phyloP scores from a whole-genome alignment of 2,329 filamentous ascomycete genomes.

The Phialophora expanda region DNA sequence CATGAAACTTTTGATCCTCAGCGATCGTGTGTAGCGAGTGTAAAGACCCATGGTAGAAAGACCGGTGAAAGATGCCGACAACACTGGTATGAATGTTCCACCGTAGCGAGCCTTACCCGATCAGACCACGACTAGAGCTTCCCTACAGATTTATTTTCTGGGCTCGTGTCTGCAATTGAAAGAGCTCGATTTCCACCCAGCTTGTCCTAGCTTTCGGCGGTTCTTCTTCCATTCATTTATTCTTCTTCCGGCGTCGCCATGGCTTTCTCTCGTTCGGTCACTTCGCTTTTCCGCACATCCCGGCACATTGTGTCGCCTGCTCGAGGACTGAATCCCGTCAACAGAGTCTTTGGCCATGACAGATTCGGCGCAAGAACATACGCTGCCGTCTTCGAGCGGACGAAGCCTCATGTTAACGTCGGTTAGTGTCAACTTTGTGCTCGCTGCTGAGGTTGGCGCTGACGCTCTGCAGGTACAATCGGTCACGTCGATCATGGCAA shows the following conservation, averaged over 20 bases:
- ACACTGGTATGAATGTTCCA: not conserved
- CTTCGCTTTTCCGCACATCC: conserved; percentile 81
- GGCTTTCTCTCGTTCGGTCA: conserved; percentile 79
- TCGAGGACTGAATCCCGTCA: conserved; percentile 75
- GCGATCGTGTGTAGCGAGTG: not conserved
- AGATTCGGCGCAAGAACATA: conserved; percentile 58
- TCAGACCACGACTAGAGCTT: conserved; percentile 2
- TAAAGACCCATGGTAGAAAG: not conserved
- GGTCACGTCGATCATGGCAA: conserved; percentile 99
- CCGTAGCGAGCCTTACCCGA: conserved; percentile 13
- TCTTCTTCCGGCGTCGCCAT: conserved; percentile 60
- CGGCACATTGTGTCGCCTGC: conserved; percentile 73
- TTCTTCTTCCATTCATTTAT: conserved; percentile 27
- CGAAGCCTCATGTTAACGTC: conserved; percentile 98
- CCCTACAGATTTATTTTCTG: conserved; percentile 22
- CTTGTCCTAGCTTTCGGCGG: conserved; percentile 23
- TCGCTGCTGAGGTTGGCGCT: not conserved
- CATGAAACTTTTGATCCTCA: not conserved
- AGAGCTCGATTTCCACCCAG: conserved; percentile 6
- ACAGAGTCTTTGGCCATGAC: conserved; percentile 58
- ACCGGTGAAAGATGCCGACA: not conserved
- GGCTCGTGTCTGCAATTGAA: conserved; percentile 12
- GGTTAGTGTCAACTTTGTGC: conserved; percentile 59
- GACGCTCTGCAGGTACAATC: conserved; percentile 73
- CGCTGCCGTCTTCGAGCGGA: conserved; percentile 75